These are phyloP conservation scores for Boletus vinaceobasis DNA, from an alignment of 768 basidiomycete genomes.

Conservation along the genomic window DNA sequence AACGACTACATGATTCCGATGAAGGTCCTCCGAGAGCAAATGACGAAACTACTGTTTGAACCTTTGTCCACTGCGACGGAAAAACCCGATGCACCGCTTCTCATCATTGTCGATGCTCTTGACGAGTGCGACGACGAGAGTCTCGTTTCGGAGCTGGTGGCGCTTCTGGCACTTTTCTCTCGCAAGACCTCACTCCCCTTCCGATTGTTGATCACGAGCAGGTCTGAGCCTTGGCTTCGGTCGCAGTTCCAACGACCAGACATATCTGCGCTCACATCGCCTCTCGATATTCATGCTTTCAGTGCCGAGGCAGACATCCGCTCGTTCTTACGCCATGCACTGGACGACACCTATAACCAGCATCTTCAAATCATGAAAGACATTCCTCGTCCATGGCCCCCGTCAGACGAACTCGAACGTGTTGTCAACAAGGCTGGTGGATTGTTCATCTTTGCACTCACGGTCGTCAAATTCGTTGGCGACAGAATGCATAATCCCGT, in stretches of 20 bases:
- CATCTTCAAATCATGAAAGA: conserved; percentile 19
- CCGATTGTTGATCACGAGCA: conserved; percentile 27
- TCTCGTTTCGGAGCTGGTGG: conserved; percentile 25
- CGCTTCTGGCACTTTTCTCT: conserved; percentile 20
- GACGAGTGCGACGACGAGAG: conserved; percentile 27
- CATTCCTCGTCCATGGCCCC: conserved; percentile 26
- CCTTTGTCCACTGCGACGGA: conserved; percentile 16
- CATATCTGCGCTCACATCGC: conserved; percentile 6
- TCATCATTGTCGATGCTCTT: conserved; percentile 24
- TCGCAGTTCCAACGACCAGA: conserved; percentile 16
- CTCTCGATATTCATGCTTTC: conserved; percentile 24
- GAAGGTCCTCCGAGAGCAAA: conserved; percentile 29
- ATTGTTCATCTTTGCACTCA: conserved; percentile 30
- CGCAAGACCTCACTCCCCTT: conserved; percentile 13
- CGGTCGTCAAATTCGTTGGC: conserved; percentile 26
- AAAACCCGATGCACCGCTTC: conserved; percentile 4
- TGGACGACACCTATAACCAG: conserved; percentile 14
- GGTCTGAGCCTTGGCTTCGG: conserved; percentile 20
- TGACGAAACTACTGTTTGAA: conserved; percentile 24
- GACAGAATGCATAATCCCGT: conserved; percentile 13
- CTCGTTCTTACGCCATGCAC: conserved; percentile 17
- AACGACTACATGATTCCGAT: conserved; percentile 23
- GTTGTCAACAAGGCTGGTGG: conserved; percentile 20
- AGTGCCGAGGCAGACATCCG: conserved; percentile 20
- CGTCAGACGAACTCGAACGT: conserved; percentile 17